Conservation (phyloP, 1,139 yeast genomes). For the Nakaseomyces uthaithaninus region DNA sequence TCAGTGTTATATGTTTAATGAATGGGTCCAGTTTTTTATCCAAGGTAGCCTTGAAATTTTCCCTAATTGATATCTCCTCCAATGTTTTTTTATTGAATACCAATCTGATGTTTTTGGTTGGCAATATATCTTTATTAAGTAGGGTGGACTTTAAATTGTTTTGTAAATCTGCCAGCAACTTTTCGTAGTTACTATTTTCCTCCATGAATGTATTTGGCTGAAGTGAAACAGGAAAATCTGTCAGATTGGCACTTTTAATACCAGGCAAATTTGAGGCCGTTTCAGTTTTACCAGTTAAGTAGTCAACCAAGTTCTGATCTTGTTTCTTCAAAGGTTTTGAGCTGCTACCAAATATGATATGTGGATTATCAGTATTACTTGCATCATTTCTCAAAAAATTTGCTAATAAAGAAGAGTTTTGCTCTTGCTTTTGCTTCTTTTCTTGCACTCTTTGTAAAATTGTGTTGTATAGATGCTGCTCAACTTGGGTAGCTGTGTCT, state of each 20-base stretch:
- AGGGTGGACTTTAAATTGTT: not conserved
- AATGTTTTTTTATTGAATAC: conserved; percentile 13
- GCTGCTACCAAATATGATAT: conserved; percentile 4
- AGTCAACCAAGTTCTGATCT: conserved; percentile 7
- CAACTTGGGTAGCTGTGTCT: conserved; percentile 18
- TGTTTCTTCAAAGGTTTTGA: conserved; percentile 5
- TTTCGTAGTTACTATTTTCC: not conserved
- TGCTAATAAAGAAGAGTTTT: conserved; percentile 8
- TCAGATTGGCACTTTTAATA: not conserved
- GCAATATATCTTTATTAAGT: not conserved
- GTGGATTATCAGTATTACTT: conserved; percentile 9
- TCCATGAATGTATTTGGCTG: not conserved
- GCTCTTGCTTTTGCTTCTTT: conserved; percentile 16
- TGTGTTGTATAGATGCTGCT: conserved; percentile 19
- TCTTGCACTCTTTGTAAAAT: conserved; percentile 19
- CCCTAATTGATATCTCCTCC: conserved; percentile 19
- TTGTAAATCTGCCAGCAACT: not conserved
- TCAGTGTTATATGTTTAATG: conserved; percentile 10
- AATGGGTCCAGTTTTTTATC: conserved; percentile 21
- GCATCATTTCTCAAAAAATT: conserved; percentile 10
- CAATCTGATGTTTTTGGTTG: conserved; percentile 8
- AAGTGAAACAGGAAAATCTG: conserved; percentile 2
- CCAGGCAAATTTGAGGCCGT: not conserved
- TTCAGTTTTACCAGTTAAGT: conserved; percentile 1
- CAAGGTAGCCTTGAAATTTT: conserved; percentile 20